Evolutionary conservation across 2,329 filamentous ascomycete genomes (phyloP), one percentile per base, ranked within the genome.

Genomic region (Talaromyces sp.): DNA sequence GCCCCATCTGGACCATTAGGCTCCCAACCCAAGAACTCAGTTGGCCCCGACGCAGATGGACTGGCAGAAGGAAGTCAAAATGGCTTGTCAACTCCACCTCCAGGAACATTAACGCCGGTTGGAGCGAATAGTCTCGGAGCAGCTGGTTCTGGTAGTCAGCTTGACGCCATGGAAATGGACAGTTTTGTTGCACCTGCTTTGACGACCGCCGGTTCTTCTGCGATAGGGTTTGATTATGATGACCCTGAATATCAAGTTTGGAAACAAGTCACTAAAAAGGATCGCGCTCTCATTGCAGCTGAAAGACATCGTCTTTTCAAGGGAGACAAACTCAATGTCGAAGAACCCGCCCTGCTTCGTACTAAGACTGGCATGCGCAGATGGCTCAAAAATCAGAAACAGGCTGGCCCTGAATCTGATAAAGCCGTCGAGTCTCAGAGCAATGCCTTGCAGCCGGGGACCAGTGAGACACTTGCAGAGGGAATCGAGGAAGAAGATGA

Each of bases 211-310:
- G 86, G 86, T 16, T 84, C 90, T 66, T 86, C 86, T 35, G 85
- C 83, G 14, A 90, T 96, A 70, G 91, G 96, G 70, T 85, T 86
- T 13, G 92, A 92, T 70, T 88, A 96, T 70, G 93, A 98, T 71
- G 93, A 98, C 66, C 81, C 86, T 1, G 94, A 97, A 74, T 97
- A 95, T 80, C 96, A 96, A 76, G 91, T 95, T 41, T 99, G 96
- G 95, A 99, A 98, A 80, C 94, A 98, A 78, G 92, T 97, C 47
- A 99, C 95, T 1, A 98, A 98, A 80, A 97, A 95, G 75, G 93
- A 97, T 73, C 89, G 95, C 68, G 95, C 95, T 3, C 82, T 90
- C 27, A 87, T 94, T 62, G 90, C 95, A 66, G 92, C 93, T 68
- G 92, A 97, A 74, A 87, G 95, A 37, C 89, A 93, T 76, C 87